Percentiles rank a stretch among this genome's conserved stretches.
Conservation (phyloP, 139 green algal genomes). For the Chlorella sp. region DNA sequence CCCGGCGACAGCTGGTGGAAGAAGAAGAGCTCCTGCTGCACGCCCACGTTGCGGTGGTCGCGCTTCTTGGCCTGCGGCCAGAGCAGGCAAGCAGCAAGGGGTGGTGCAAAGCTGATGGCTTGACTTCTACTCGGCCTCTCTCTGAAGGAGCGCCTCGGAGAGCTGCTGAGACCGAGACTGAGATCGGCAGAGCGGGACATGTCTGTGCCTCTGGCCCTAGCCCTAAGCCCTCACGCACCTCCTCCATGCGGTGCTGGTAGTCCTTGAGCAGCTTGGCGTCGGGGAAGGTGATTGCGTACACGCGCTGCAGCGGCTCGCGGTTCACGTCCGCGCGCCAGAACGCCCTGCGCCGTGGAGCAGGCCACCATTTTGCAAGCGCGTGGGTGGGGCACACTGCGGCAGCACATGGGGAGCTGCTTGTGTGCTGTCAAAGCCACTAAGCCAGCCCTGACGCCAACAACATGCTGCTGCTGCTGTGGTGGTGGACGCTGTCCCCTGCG, state of each 20-base stretch:
- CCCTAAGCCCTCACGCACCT: slow-evolving; percentile 17
- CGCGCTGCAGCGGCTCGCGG: slow-evolving; percentile 67
- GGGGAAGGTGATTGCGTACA: slow-evolving; percentile 97
- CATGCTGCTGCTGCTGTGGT: background rate
- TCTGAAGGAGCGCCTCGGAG: no score
- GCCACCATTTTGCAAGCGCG: slow-evolving; percentile 62
- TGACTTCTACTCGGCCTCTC: no score
- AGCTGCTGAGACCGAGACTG: no score
- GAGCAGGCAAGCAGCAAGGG: no score
- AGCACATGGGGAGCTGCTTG: no score
- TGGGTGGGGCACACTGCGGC: slow-evolving; percentile 65
- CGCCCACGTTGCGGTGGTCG: slow-evolving; percentile 90
- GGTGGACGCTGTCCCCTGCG: no score
- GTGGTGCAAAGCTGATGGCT: no score
- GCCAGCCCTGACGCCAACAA: background rate
- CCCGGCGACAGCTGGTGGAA: slow-evolving; percentile 89
- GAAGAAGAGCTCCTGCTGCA: slow-evolving; percentile 92
- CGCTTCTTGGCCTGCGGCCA: slow-evolving; percentile 90
- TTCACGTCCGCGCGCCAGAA: slow-evolving; percentile 77
- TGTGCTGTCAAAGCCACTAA: no score
- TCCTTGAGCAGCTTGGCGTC: slow-evolving; percentile 92
- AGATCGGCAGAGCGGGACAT: no score
- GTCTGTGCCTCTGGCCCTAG: no score
- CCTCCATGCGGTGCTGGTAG: slow-evolving; percentile 82
- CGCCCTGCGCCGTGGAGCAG: no score